Evolutionary conservation across 805 yeast genomes (phyloP), one percentile per base, ranked within the genome.

Genomic region (Candida rishiriensis): DNA sequence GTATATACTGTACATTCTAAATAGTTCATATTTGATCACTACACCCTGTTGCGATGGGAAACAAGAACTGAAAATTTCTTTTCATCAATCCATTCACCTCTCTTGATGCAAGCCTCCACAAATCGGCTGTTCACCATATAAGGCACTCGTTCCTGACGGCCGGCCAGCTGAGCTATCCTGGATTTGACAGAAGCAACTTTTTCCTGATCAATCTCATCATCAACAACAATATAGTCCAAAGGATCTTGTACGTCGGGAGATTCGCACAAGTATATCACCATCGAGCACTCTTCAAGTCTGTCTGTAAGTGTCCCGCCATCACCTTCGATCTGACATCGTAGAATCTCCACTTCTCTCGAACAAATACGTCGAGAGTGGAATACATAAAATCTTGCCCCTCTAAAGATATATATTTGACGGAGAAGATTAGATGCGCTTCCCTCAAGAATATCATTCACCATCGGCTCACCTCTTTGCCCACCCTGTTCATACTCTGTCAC

Each of bases 251-350:
- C 33, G 17, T 47, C 50, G 13, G 36, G 38, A n/a, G 38, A 48
- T 6, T 44, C 40, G n/a, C 26, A 21, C 26, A 47, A 47, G 29
- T 43, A 66, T 13, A 81, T 63, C 6, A 79, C 64, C 16, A 72
- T 54, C 31, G 73, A 65, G 36, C 73, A 64, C 3, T 60, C 58
- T 3, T 41, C 45, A 1, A 71, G 17, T 1, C 50, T 44, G 3
- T 52, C 47, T 0, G 69, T 55, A 3, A 68, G 37, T 2, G 59
- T 62, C 1, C 80, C 86, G 18, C 78, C 82, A 39, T 75, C 70
- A 17, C 60, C 54, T 29, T 66, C 64, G 13, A 75, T 64, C 28
- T 62, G 58, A 7, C 44, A 32, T 29, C 42, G 33, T 13, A 61
- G 21, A 16, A 53, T 48, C 11, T 48, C 46, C 13, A 49, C 35